Percentiles rank a stretch among this genome's conserved stretches.
phyloP scores from a whole-genome alignment of 192 early-diverging fungal genomes.

The Pilaira anomala region DNA sequence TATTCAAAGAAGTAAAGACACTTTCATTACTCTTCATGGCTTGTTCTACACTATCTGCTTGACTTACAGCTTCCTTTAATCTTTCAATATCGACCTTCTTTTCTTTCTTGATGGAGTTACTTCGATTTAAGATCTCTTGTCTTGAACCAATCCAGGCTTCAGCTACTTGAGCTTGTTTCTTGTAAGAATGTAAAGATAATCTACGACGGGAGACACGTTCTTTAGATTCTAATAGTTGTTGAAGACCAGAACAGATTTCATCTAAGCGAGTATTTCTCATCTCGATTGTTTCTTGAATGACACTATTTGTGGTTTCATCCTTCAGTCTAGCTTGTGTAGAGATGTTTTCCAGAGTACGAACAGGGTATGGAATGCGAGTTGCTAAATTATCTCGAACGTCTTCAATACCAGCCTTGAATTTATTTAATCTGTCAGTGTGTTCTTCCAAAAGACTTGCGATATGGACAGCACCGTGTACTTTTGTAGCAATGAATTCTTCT shows the following conservation, averaged over 20 bases:
- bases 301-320: conserved; percentile 27
- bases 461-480: background rate
- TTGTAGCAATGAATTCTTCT: conserved; percentile 24
- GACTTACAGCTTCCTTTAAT: conserved; percentile 12
- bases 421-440: conserved; percentile 16
- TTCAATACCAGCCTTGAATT: conserved; percentile 21
- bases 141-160: conserved; percentile 24
- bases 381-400: conserved; percentile 11
- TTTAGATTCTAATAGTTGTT: conserved; percentile 21
- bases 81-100: background rate
- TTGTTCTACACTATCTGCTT: conserved; percentile 19
- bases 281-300: conserved; percentile 27
- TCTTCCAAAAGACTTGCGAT: conserved; percentile 2
- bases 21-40: conserved; percentile 20
- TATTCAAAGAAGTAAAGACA: conserved; percentile 20
- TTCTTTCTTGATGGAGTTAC: background rate
- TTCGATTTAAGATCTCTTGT: conserved; percentile 1
- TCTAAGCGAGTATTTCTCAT: conserved; percentile 15
- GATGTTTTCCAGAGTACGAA: conserved; percentile 10
- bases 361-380: conserved; percentile 17
- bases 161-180: conserved; percentile 19
- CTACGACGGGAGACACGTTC: conserved; percentile 32
- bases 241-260: conserved; percentile 21
- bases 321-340: conserved; percentile 7
- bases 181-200: conserved; percentile 23